Base-by-base conservation (phyloP, 2,329 filamentous ascomycete genomes). In the Amauroascus niger region DNA sequence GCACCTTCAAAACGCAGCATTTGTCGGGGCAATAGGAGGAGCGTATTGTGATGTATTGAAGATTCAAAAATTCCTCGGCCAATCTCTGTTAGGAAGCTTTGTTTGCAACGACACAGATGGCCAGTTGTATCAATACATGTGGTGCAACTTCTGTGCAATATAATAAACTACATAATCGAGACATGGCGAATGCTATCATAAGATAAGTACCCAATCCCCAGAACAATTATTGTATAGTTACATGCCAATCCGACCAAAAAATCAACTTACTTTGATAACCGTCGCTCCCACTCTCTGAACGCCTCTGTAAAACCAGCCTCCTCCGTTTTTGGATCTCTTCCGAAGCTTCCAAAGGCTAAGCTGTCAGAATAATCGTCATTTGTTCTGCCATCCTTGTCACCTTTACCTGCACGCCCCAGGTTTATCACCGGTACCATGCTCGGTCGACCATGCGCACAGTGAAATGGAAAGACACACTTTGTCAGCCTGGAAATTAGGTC, bases 371-470 rank as follows among this genome's bases (percentile, higher is more conserved):
- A 8, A 8, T 16, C 14, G 3, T 16, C 14, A 18, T 35, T 44
- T 18, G 20, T 2, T 33, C 24, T 13, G 2, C 16, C 32, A 11
- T 30, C 13, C 28, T 22, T 11, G 16, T 22, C 13, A 30, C 18
- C 9, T 13, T 35, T 35, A 9, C 16, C 14, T 30, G 20, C 26
- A 8, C 30, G 14, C 2, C 52, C 46, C 28, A 73, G 46, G 54
- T 69, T 68, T 37, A 71, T 59, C 35, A 76, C 62, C 8, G 74
- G 73, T 14, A 75, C 62, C 68, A 76, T 73, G 22, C 72, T 74
- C 9, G 74, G 74, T 40, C 74, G 67, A 30, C 74, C 74, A 63
- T 77, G 74, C 16, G 74, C 74, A 57, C 74, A 77, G 49, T 76
- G 73, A 54, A 76, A 76, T 0, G 74, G 74, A 55, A 77, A 74